Conservation (phyloP, 495 filamentous ascomycete genomes). For the Trichodelitschia bisporula region DNA sequence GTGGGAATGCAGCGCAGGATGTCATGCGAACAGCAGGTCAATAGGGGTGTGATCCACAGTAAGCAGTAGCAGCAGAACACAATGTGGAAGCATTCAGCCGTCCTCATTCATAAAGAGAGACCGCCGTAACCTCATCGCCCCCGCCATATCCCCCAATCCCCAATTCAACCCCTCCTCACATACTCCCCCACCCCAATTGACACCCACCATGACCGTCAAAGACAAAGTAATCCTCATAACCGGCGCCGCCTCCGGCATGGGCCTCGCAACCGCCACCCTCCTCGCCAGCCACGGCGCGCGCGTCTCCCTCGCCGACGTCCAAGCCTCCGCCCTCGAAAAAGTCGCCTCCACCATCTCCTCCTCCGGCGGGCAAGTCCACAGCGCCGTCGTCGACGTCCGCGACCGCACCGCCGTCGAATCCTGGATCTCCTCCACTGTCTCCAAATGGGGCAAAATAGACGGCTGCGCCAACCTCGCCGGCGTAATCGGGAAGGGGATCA, state of each 20-base stretch:
- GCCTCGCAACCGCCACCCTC: slow-evolving; percentile 5
- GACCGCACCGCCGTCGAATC: slow-evolving; percentile 5
- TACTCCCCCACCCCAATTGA: no score
- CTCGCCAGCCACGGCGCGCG: slow-evolving; percentile 7
- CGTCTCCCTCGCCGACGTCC: slow-evolving; percentile 8
- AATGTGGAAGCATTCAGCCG: no score
- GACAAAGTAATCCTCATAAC: slow-evolving; percentile 8
- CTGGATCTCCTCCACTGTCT: slow-evolving; percentile 8
- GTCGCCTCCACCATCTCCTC: slow-evolving; percentile 3
- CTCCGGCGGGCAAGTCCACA: slow-evolving; percentile 4
- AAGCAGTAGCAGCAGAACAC: no score
- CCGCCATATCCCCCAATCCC: no score
- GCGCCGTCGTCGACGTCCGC: slow-evolving; percentile 7
- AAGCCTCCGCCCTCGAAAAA: slow-evolving; percentile 4
- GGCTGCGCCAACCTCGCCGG: slow-evolving; percentile 19
- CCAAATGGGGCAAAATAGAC: slow-evolving; percentile 12
- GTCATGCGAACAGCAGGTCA: no score
- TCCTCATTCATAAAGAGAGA: no score
- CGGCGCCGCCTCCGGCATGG: slow-evolving; percentile 4
- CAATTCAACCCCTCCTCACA: no score
- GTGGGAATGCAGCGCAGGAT: no score
- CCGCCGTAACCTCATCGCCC: no score
- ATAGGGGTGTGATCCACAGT: no score
- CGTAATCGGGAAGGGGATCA: slow-evolving; percentile 18
- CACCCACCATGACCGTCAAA: no score